Evolutionary conservation across 2,329 filamentous ascomycete genomes (phyloP).

Genomic region (Tolypocladium amazonense): DNA sequence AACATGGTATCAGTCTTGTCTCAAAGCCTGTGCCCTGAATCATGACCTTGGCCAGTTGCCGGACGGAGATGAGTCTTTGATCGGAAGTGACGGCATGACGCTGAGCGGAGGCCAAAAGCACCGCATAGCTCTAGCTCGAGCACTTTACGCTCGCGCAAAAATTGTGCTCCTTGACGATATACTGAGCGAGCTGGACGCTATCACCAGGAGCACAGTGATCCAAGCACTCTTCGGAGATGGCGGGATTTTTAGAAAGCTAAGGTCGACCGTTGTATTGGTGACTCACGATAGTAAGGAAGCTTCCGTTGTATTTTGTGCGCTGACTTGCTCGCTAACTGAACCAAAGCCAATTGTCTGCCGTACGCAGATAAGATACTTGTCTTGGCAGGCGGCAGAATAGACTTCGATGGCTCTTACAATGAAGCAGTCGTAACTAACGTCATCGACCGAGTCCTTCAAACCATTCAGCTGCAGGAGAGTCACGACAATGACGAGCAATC

Average conservation of each 20-base stretch:
- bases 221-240: not conserved
- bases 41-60: not conserved
- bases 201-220: not conserved
- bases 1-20: not conserved
- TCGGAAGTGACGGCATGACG: slow-evolving; percentile 19
- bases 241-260: not conserved
- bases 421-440: not conserved
- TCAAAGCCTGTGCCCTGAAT: not conserved
- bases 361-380: not conserved
- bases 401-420: not conserved
- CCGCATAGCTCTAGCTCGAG: slow-evolving; percentile 7
- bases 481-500: not conserved
- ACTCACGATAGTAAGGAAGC: not conserved
- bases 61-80: slow-evolving; percentile 14
- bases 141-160: not conserved
- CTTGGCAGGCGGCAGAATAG: not conserved
- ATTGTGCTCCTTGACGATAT: slow-evolving; percentile 2
- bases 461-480: not conserved
- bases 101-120: slow-evolving; percentile 21
- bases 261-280: not conserved
- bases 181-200: not conserved
- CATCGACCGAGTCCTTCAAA: not conserved
- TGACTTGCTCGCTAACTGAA: not conserved
- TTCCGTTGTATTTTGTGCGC: not conserved
- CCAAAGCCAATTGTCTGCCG: not conserved